phyloP scores from a whole-genome alignment of 73 alveolate species.

The Paraurostyla sp. region DNA sequence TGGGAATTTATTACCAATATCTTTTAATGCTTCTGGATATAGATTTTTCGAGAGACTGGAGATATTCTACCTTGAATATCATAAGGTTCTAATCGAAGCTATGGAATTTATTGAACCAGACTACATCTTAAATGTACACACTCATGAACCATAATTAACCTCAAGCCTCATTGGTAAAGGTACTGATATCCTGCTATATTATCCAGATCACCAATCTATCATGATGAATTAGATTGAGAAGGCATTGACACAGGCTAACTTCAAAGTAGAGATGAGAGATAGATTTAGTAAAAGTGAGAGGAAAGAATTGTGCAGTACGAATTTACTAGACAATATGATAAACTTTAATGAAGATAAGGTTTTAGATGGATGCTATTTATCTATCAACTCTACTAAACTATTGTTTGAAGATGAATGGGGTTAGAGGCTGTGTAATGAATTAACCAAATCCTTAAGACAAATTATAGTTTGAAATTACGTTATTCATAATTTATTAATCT shows the following conservation, averaged over 20 bases:
- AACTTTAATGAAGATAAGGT: neutral
- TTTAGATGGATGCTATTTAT: conserved; percentile 34
- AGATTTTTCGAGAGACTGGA: conserved; percentile 13
- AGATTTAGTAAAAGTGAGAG: neutral
- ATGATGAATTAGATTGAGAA: neutral
- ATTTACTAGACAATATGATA: neutral
- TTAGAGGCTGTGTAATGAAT: neutral
- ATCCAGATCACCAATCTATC: neutral
- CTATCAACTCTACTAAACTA: neutral
- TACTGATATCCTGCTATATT: neutral
- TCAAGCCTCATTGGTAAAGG: neutral
- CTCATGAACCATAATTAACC: conserved; percentile 15
- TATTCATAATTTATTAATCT: no score
- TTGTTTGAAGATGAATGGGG: neutral
- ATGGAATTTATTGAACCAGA: conserved; percentile 31
- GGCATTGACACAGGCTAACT: neutral
- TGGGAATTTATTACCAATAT: neutral
- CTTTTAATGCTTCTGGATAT: neutral
- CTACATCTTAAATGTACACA: neutral
- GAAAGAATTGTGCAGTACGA: neutral
- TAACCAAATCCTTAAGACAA: neutral
- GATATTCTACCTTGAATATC: conserved; percentile 24
- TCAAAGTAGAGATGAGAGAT: neutral
- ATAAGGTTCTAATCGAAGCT: neutral
- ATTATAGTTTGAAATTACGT: neutral